Conservation (phyloP, 129 eudicot genomes). For the Solidago caesia region DNA sequence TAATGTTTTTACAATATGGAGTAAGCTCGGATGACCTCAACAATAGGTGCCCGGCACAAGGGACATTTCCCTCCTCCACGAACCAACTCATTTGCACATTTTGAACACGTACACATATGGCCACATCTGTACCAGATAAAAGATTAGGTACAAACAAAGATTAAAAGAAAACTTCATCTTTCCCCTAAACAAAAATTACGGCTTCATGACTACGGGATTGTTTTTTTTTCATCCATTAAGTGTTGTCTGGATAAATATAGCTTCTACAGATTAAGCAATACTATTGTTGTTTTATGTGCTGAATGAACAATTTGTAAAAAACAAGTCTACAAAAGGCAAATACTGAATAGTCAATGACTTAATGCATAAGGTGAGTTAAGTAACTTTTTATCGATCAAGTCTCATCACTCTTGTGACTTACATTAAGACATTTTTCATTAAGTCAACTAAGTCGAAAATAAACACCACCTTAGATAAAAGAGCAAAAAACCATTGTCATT, state of each 20-base stretch:
- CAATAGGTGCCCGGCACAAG: conserved; percentile 97
- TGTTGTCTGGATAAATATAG: too few relatives aligned
- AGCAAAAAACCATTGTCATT: background rate
- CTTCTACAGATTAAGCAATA: too few relatives aligned
- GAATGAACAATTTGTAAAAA: too few relatives aligned
- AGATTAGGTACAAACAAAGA: conserved; percentile 5
- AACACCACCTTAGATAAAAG: background rate
- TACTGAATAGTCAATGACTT: too few relatives aligned
- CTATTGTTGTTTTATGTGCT: too few relatives aligned
- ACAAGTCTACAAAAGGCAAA: too few relatives aligned
- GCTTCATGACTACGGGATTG: background rate
- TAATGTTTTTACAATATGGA: conserved; percentile 68
- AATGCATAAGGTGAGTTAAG: too few relatives aligned
- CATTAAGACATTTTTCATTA: too few relatives aligned
- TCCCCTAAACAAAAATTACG: background rate
- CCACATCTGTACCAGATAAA: conserved; percentile 68
- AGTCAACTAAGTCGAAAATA: too few relatives aligned
- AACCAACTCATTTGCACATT: conserved; percentile 93
- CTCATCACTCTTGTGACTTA: too few relatives aligned
- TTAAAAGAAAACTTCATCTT: background rate
- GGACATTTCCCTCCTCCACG: conserved; percentile 99
- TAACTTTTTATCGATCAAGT: too few relatives aligned
- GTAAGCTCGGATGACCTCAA: conserved; percentile 96
- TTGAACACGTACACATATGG: conserved; percentile 96
- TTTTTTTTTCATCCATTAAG: too few relatives aligned